A percentile compares a stretch with the other conserved stretches of the same genome.
Conservation (phyloP, 768 basidiomycete species). For the Amanita rubescens region DNA sequence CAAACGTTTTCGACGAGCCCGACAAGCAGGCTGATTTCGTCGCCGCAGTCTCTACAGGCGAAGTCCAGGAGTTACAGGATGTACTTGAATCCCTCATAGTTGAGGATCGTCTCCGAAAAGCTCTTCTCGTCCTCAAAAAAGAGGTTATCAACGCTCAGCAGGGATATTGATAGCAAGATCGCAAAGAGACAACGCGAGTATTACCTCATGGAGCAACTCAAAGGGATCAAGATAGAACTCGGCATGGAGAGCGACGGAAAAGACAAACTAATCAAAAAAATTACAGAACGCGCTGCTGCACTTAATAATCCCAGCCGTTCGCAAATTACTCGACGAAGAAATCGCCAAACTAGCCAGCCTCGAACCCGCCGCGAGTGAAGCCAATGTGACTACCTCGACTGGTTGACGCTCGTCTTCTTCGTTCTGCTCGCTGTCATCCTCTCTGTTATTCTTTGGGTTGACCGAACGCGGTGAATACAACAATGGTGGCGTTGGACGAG, state of each 20-base stretch:
- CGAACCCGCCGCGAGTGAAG: conserved; percentile 88
- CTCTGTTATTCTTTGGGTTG: no score
- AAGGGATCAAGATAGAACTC: conserved; percentile 93
- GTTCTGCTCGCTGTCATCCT: no score
- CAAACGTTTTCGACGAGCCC: conserved; percentile 95
- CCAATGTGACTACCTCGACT: conserved; percentile 95
- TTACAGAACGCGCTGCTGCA: conserved; percentile 73
- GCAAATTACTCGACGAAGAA: conserved; percentile 96
- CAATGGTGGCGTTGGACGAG: no score
- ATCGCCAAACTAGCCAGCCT: conserved; percentile 82
- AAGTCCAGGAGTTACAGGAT: conserved; percentile 86
- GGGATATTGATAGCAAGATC: conserved; percentile 92
- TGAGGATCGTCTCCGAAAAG: conserved; percentile 85
- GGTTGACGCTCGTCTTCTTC: conserved; percentile 92
- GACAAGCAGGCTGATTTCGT: conserved; percentile 97
- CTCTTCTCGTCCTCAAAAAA: conserved; percentile 90
- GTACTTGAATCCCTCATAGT: conserved; percentile 84
- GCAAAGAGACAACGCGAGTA: conserved; percentile 93
- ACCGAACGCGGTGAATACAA: no score
- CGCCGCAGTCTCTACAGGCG: conserved; percentile 91
- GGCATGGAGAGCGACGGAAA: conserved; percentile 95
- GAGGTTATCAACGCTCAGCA: conserved; percentile 93
- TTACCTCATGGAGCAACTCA: conserved; percentile 94
- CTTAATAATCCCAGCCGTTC: conserved; percentile 87
- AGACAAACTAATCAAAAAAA: conserved; percentile 89